Percentiles rank a stretch among this genome's conserved stretches.
Evolutionary conservation across 768 basidiomycete genomes (phyloP).

Genomic region (Tulasnella sp.): DNA sequence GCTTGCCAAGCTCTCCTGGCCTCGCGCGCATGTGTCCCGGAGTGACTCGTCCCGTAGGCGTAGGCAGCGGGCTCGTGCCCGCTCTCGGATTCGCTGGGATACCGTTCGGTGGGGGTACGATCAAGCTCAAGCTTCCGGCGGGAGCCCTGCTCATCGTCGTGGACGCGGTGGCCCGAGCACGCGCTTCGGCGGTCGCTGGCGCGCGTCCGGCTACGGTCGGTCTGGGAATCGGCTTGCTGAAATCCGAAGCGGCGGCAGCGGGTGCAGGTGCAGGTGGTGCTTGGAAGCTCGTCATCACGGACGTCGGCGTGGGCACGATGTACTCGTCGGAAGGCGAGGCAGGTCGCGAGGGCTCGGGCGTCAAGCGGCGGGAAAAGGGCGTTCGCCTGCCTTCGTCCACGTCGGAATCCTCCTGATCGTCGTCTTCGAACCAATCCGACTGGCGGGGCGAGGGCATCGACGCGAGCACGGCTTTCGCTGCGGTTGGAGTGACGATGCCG

Average conservation of each 20-base stretch:
- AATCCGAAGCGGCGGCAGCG: not conserved
- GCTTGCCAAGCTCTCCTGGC: not conserved
- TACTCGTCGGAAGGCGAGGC: not conserved
- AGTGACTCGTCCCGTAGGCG: not conserved
- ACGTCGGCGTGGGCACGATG: not conserved
- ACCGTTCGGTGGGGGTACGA: not conserved
- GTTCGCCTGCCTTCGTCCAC: not conserved
- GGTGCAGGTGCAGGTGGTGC: not conserved
- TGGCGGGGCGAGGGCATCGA: not conserved
- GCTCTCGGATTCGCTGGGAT: not conserved
- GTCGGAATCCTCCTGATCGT: not conserved
- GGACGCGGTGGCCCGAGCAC: not conserved
- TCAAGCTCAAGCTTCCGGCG: not conserved
- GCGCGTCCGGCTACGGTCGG: not conserved
- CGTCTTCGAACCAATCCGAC: conserved; percentile 29
- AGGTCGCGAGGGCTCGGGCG: not conserved
- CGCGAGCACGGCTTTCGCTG: not conserved
- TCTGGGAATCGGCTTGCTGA: not conserved
- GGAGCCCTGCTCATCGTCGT: not conserved
- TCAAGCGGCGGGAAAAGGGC: not conserved
- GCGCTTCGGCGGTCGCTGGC: not conserved
- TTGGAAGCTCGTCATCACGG: not conserved
- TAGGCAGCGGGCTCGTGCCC: not conserved
- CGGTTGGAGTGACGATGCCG: not conserved
- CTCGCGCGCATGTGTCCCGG: not conserved